Conservation (phyloP, 805 yeast genomes). For the Yamadazyma kitorensis region DNA sequence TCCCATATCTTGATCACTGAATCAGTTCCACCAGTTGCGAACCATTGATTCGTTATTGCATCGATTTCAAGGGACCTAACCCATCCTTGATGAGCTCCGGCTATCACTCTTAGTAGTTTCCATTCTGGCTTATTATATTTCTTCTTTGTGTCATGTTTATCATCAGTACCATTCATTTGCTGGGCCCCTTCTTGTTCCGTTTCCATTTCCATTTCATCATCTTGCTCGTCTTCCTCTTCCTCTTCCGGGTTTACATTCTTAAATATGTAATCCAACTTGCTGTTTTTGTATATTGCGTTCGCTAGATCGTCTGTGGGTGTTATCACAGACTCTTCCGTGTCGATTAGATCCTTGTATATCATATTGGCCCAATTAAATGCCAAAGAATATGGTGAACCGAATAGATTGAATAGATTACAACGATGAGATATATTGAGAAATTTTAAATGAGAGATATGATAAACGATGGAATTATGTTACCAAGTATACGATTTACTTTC, state of each 20-base stretch:
- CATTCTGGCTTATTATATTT: conserved; percentile 1
- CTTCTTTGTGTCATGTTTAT: background rate
- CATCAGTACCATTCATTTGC: background rate
- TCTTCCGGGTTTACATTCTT: background rate
- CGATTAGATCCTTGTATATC: conserved; percentile 11
- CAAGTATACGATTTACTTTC: conserved; percentile 1
- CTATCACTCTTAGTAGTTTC: conserved; percentile 69
- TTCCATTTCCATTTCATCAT: background rate
- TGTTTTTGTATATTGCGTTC: conserved; percentile 28
- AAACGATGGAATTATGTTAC: background rate
- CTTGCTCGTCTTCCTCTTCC: background rate
- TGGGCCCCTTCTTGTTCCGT: background rate
- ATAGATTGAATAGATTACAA: too few species aligned
- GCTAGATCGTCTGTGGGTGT: conserved; percentile 31
- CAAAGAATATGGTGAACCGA: background rate
- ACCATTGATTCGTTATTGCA: conserved; percentile 80
- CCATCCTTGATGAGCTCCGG: conserved; percentile 91
- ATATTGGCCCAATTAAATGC: background rate
- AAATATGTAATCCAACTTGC: conserved; percentile 24
- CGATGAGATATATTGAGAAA: conserved; percentile 3
- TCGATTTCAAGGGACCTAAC: conserved; percentile 79
- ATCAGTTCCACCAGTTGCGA: conserved; percentile 89
- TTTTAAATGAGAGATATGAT: background rate
- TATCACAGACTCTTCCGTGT: conserved; percentile 10
- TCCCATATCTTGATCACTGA: conserved; percentile 92